Base-by-base conservation (phyloP, 2,329 filamentous ascomycete species). In the Colletotrichum spinosum region DNA sequence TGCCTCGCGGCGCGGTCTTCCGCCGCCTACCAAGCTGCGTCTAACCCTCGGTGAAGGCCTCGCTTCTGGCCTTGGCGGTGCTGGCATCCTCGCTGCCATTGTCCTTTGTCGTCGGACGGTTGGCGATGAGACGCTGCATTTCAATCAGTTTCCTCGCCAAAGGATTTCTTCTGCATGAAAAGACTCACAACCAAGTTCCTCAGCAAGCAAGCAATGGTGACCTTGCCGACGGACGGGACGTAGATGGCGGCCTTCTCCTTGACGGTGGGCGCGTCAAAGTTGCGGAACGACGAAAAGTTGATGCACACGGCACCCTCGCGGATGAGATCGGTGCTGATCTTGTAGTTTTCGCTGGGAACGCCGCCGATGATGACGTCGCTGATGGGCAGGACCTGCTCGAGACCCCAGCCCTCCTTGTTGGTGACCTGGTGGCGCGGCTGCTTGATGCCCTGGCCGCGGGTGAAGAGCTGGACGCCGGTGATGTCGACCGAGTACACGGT, bases 221-320 rank as follows among this genome's bases (percentile, higher is more conserved):
- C 95, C 83, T 98, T 99, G 72, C 96, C 96, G 70, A 97, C 97
- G 0, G 95, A 96, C 2, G 96, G 96, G 15, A 98, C 94, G 73
- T 97, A 99, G 73, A 99, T 97, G 6, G 93, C 94, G 2, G 96
- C 96, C 82, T 94, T 97, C 77, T 97, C 92, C 81, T 97, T 98
- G 70, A 98, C 89, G 52, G 92, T 92, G 0, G 91, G 89, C 1
- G 85, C 86, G 67, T 90, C 90, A 79, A 98, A 98, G 81, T 99
- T 98, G 83, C 94, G 93, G 79, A 92, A 93, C 55, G 93, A 97
- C 8, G 94, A 97, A 78, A 99, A 98, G 81, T 99, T 99, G 82
- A 99, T 94, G 84, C 96, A 99, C n/a, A 97, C 93, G 37, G 93
- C 94, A 52, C 96, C 96, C 61, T 97, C 92, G 51, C 93, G 88